Conservation (phyloP, 768 basidiomycete species). For the Dioszegia crocea region DNA sequence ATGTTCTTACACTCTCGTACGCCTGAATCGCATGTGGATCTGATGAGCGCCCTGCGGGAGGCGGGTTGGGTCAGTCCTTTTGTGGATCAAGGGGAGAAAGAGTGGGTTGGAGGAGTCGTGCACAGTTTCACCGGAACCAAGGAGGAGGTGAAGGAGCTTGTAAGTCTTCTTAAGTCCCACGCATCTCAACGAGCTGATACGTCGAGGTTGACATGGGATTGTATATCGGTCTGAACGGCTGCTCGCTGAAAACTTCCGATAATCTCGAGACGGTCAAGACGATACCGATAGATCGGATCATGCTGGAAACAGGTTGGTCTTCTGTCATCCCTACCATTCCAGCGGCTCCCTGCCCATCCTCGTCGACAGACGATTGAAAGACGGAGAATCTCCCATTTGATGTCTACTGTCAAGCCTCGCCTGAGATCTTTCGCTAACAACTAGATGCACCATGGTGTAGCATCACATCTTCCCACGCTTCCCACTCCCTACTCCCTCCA, state of each 20-base stretch:
- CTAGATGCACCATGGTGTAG: slow-evolving; percentile 49
- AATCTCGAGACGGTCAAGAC: slow-evolving; percentile 59
- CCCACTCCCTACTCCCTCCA: slow-evolving; percentile 25
- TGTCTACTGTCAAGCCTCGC: too few relatives aligned
- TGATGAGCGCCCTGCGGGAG: slow-evolving; percentile 62
- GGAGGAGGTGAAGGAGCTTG: slow-evolving; percentile 64
- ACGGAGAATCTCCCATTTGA: too few relatives aligned
- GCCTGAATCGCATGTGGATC: slow-evolving; percentile 63
- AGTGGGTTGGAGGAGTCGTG: slow-evolving; percentile 69
- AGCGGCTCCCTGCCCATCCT: too few relatives aligned
- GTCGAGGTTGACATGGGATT: slow-evolving; percentile 68
- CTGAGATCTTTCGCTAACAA: not conserved
- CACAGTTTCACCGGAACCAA: slow-evolving; percentile 73
- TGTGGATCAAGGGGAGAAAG: slow-evolving; percentile 52
- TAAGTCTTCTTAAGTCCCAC: slow-evolving; percentile 47
- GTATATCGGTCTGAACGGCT: slow-evolving; percentile 69
- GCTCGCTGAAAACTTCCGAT: slow-evolving; percentile 67
- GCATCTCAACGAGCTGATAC: not conserved
- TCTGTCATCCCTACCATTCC: too few relatives aligned
- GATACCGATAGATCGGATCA: slow-evolving; percentile 60
- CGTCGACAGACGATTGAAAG: too few relatives aligned
- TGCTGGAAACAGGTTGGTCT: slow-evolving; percentile 68
- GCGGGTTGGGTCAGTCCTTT: slow-evolving; percentile 57
- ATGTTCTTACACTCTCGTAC: slow-evolving; percentile 72
- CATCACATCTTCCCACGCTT: slow-evolving; percentile 43